These are phyloP conservation scores for Gossypium mustelinum DNA, from an alignment of 345 rosid species.

Conservation along the genomic window DNA sequence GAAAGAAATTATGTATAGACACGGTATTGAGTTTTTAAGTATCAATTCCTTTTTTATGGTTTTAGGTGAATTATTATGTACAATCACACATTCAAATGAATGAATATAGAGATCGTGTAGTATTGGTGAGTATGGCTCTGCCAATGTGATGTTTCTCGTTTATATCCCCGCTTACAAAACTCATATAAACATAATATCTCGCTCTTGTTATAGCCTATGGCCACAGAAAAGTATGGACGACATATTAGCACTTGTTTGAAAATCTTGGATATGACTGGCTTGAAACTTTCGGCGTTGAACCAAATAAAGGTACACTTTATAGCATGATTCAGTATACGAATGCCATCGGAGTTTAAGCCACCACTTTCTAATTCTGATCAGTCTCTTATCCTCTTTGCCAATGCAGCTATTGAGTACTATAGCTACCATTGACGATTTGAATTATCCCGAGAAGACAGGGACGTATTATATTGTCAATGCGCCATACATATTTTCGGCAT, in stretches of 20 bases:
- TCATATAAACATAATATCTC: slow-evolving; percentile 7
- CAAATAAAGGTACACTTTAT: slow-evolving; percentile 63
- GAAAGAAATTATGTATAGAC: background rate
- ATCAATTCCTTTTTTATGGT: background rate
- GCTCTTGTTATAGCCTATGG: slow-evolving; percentile 55
- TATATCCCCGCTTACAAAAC: background rate
- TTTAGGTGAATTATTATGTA: slow-evolving; percentile 78
- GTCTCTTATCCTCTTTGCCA: slow-evolving; percentile 7
- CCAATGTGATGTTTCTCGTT: background rate
- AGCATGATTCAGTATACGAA: background rate
- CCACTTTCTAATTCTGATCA: background rate
- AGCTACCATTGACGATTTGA: slow-evolving; percentile 83
- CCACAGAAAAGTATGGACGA: slow-evolving; percentile 61
- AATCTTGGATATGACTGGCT: slow-evolving; percentile 95
- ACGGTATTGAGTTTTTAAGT: background rate
- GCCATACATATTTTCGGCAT: slow-evolving; percentile 82
- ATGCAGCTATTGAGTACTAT: slow-evolving; percentile 77
- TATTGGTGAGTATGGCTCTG: slow-evolving; percentile 54
- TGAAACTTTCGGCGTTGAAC: slow-evolving; percentile 80
- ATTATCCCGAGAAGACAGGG: slow-evolving; percentile 92
- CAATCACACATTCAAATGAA: slow-evolving; percentile 99
- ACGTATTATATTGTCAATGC: slow-evolving; percentile 86
- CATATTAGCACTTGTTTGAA: slow-evolving; percentile 72
- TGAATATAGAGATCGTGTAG: slow-evolving; percentile 85
- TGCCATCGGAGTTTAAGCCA: too few relatives aligned